Evolutionary conservation across 1,284 basidiomycete species (phyloP).

Genomic region (Trichosporon sp.): DNA sequence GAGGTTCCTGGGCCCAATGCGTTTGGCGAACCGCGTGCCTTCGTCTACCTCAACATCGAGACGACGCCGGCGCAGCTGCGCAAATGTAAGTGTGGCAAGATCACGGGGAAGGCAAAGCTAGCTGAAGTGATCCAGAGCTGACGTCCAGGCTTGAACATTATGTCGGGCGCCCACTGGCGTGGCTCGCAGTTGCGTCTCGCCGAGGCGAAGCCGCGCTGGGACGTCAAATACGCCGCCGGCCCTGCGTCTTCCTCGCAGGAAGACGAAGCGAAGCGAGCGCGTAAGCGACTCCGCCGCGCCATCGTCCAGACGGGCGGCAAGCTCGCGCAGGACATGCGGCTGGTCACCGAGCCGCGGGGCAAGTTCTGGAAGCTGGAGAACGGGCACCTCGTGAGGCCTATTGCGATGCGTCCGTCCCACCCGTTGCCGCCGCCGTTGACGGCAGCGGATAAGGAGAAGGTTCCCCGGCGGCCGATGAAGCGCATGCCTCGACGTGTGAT

Average conservation of each 20-base stretch:
- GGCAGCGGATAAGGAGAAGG: background rate
- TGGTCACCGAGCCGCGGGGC: slow-evolving; percentile 22
- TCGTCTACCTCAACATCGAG: slow-evolving; percentile 43
- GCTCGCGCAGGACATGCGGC: slow-evolving; percentile 43
- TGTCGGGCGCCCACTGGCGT: slow-evolving; percentile 48
- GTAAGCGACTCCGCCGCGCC: slow-evolving; percentile 12
- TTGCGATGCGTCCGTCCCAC: slow-evolving; percentile 39
- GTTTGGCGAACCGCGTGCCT: slow-evolving; percentile 41
- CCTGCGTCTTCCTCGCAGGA: slow-evolving; percentile 1
- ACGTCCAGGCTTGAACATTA: slow-evolving; percentile 43
- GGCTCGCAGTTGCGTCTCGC: slow-evolving; percentile 44
- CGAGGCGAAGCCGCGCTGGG: slow-evolving; percentile 41
- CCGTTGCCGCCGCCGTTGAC: slow-evolving; percentile 21
- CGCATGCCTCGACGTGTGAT: slow-evolving; percentile 35
- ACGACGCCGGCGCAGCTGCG: slow-evolving; percentile 41
- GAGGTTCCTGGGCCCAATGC: slow-evolving; percentile 41
- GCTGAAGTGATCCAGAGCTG: background rate
- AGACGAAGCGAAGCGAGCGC: slow-evolving; percentile 15
- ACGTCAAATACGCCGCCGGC: slow-evolving; percentile 18
- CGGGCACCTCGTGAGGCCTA: slow-evolving; percentile 35
- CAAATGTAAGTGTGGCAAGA: slow-evolving; percentile 34
- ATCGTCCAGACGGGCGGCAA: slow-evolving; percentile 31
- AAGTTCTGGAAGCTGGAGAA: slow-evolving; percentile 40
- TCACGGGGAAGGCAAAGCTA: background rate
- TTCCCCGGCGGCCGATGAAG: background rate